Evolutionary conservation across 177 flowering plant species (phyloP).

Genomic region (Tripterygium wilfordii): DNA sequence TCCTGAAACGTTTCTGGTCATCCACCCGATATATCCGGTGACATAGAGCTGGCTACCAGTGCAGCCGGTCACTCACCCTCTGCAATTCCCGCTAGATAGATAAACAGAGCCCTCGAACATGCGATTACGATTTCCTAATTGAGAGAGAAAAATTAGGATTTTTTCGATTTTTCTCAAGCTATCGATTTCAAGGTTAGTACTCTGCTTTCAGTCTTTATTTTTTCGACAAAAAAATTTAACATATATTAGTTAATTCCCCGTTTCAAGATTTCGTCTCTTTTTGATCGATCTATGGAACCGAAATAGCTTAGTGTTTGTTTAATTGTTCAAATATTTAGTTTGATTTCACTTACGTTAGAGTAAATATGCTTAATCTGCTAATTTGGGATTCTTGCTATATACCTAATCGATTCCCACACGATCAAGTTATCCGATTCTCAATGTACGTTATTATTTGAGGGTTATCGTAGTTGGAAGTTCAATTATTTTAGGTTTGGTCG

Average conservation of each 20-base stretch:
- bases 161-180: slow-evolving; percentile 5
- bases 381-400: too few relatives aligned
- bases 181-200: slow-evolving; percentile 14
- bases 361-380: too few relatives aligned
- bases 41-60: slow-evolving; percentile 17
- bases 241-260: too few relatives aligned
- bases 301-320: too few relatives aligned
- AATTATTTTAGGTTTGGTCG: too few relatives aligned
- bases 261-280: not conserved
- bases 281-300: slow-evolving; percentile 8
- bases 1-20: slow-evolving; percentile 9
- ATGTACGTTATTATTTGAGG: too few relatives aligned
- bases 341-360: slow-evolving; percentile 6
- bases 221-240: not conserved
- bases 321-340: too few relatives aligned
- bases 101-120: slow-evolving; percentile 14
- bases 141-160: too few relatives aligned
- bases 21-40: slow-evolving; percentile 27
- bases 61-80: slow-evolving; percentile 31
- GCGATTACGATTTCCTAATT: slow-evolving; percentile 7
- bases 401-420: too few relatives aligned
- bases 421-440: too few relatives aligned
- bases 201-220: not conserved
- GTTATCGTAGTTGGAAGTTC: too few relatives aligned
- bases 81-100: slow-evolving; percentile 42